Conservation (phyloP, 2,329 filamentous ascomycete genomes). For the Emmonsiellopsis sp. region DNA sequence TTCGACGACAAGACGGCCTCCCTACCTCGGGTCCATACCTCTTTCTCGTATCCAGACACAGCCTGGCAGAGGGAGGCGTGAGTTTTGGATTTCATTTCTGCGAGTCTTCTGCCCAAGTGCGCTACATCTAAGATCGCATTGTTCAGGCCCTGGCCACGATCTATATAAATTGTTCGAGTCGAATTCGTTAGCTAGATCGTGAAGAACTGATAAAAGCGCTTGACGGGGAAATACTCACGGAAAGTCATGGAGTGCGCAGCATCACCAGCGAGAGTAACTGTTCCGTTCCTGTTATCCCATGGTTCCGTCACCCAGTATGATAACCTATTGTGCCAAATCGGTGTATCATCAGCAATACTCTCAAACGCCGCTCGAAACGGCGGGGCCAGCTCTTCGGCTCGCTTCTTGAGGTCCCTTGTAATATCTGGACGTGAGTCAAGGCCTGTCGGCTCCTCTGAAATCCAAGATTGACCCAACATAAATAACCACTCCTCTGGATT, state of each 20-base stretch:
- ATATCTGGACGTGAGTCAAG: conserved; percentile 6
- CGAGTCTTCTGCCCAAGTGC: conserved; percentile 1
- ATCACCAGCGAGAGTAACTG: conserved; percentile 28
- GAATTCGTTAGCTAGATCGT: too few species aligned
- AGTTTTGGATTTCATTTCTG: conserved; percentile 1
- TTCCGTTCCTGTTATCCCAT: conserved; percentile 24
- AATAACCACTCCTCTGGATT: conserved; percentile 7
- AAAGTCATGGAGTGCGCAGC: conserved; percentile 34
- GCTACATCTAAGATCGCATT: conserved; percentile 26
- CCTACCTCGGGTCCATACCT: conserved; percentile 5
- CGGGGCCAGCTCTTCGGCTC: conserved; percentile 17
- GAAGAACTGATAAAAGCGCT: neutral
- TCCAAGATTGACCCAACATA: conserved; percentile 8
- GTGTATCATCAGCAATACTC: conserved; percentile 23
- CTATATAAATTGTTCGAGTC: conserved; percentile 8
- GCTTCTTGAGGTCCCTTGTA: conserved; percentile 4
- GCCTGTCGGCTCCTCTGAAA: conserved; percentile 3
- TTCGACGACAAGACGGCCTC: conserved; percentile 5
- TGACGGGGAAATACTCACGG: conserved; percentile 13
- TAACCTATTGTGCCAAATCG: conserved; percentile 21
- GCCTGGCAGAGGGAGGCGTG: neutral
- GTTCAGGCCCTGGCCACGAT: conserved; percentile 29
- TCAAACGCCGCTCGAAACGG: conserved; percentile 25
- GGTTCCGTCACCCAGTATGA: conserved; percentile 20
- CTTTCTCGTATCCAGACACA: conserved; percentile 4